Base-by-base conservation (phyloP, 2,329 filamentous ascomycete genomes). In the Clonostachys rhizophaga region DNA sequence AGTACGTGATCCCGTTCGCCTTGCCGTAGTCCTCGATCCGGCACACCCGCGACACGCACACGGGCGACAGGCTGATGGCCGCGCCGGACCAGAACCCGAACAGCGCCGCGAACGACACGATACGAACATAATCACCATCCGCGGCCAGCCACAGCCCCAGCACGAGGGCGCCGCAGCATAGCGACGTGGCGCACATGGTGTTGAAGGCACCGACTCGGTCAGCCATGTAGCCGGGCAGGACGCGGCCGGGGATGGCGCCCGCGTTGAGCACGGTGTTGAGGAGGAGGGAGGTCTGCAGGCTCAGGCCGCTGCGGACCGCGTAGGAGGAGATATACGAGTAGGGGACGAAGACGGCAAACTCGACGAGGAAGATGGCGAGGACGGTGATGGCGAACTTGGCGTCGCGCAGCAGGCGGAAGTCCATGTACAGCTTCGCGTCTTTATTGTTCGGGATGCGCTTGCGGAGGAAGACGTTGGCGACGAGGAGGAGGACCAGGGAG, bases 71-170 rank as follows among this genome's bases (percentile, higher is more conserved):
- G 6, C 76, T 81, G 55, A 90, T 88, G 49, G 86, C 86, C 34
- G 77, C 79, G 0, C 87, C 87, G 14, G 78, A 84, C n/a, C 78
- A 82, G 56, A 90, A 87, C 0, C 87, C 87, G 59, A 89, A 88
- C 2, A 87, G 58, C 2, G 84, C 61, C 0, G 78, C 72, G 55
- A 86, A 89, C 2, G 80, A 69, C 45, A 86, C 71, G 0, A 83
- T 69, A 17, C 83, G 61, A 0, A 74, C 63, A 35, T 72, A 62
- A 8, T 63, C 70, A 3, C 65, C 62, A 2, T 71, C 64, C 2
- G 68, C 61, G 1, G 60, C 83, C 8, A 87, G 71, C 86, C 86
- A 90, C 9, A 87, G 61, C 17, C 76, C 79, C 5, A 79, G 77
- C 6, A 83, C 64, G 47, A 64, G 52, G 6, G 56, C 58, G 1